Percentiles rank a stretch among this genome's conserved stretches.
Conservation (phyloP, 139 green algal genomes). For the Chlorella vulgaris region DNA sequence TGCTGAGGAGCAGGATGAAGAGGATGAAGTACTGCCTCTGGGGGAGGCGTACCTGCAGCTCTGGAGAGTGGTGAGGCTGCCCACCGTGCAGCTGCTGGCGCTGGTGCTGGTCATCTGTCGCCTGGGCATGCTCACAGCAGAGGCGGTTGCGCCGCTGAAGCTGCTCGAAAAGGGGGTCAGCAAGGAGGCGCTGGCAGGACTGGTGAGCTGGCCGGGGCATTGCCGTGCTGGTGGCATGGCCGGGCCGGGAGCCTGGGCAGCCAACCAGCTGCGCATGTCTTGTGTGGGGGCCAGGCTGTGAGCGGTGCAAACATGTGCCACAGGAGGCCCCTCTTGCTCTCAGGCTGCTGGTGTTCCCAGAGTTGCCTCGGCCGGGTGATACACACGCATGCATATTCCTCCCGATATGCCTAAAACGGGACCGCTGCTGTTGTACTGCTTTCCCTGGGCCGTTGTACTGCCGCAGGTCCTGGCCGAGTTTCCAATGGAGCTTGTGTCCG, state of each 20-base stretch:
- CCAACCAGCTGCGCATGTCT: neutral
- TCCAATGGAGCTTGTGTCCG: slow-evolving; percentile 38
- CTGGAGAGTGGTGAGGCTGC: slow-evolving; percentile 68
- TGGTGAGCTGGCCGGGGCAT: slow-evolving; percentile 34
- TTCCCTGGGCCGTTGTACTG: neutral
- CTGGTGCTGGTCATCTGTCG: slow-evolving; percentile 77
- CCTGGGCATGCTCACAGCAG: slow-evolving; percentile 75
- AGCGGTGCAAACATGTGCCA: too few relatives aligned
- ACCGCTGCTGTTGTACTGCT: neutral
- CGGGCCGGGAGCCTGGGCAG: neutral
- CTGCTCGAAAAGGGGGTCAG: slow-evolving; percentile 90
- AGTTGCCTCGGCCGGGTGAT: too few relatives aligned
- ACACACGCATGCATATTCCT: too few relatives aligned
- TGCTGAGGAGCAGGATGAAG: neutral
- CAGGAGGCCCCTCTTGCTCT: too few relatives aligned
- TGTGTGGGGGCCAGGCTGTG: too few relatives aligned
- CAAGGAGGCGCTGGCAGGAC: slow-evolving; percentile 80
- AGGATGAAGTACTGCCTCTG: slow-evolving; percentile 22
- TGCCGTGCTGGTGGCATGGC: neutral
- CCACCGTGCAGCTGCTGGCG: slow-evolving; percentile 68
- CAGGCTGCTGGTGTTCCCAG: too few relatives aligned
- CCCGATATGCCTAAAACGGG: neutral
- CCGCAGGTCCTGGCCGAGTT: slow-evolving; percentile 24
- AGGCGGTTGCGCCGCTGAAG: slow-evolving; percentile 80
- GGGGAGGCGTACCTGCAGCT: slow-evolving; percentile 57